Percentiles rank a stretch among this genome's conserved stretches.
These are phyloP conservation scores for Phalaenopsis equestris DNA, from an alignment of 106 monocot genomes.

Conservation along the genomic window DNA sequence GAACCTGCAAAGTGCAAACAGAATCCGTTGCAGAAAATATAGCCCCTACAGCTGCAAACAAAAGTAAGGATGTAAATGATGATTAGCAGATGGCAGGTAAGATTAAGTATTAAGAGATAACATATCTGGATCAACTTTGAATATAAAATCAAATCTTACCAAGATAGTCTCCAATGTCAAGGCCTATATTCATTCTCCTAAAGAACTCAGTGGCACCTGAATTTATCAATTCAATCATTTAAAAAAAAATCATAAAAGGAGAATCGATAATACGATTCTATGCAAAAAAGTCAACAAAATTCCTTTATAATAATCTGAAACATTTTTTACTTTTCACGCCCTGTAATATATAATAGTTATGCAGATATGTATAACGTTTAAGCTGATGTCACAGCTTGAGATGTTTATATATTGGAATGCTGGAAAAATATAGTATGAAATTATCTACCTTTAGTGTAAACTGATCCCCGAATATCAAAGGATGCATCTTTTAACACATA, in stretches of 20 bases:
- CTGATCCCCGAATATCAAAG: background rate
- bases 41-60: slow-evolving; percentile 82
- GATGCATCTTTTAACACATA: background rate
- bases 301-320: background rate
- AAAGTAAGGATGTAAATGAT: background rate
- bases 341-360: background rate
- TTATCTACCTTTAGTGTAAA: background rate
- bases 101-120: background rate
- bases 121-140: background rate
- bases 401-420: background rate
- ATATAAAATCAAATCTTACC: slow-evolving; percentile 36
- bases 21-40: slow-evolving; percentile 99
- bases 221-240: slow-evolving; percentile 15
- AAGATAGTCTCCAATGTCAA: slow-evolving; percentile 79
- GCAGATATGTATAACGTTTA: background rate
- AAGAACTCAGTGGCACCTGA: slow-evolving; percentile 71
- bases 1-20: slow-evolving; percentile 97
- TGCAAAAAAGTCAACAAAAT: background rate
- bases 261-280: background rate
- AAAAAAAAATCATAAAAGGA: background rate
- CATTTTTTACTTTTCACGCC: background rate
- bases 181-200: slow-evolving; percentile 54
- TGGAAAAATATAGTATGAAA: background rate
- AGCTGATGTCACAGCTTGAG: background rate
- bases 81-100: background rate